phyloP scores from a whole-genome alignment of 2,329 filamentous ascomycete genomes.

The Pseudogymnoascus sp. region DNA sequence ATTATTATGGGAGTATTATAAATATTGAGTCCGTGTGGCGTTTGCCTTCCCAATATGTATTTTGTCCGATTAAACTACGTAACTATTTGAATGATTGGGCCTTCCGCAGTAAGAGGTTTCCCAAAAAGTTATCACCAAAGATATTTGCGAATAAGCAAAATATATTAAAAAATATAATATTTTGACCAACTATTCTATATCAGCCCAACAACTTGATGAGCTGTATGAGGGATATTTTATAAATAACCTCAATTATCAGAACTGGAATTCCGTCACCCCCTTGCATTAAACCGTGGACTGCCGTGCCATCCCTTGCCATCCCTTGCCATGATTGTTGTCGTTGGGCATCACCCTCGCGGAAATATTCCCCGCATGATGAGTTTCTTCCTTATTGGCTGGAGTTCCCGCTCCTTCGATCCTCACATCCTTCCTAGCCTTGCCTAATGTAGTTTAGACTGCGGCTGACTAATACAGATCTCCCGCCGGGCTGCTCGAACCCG shows the following conservation, averaged over 20 bases:
- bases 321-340: not conserved
- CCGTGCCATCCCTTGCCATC: not conserved
- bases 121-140: not conserved
- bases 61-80: not conserved
- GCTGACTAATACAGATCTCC: not conserved
- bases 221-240: not conserved
- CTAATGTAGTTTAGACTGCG: not conserved
- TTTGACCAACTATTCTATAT: not conserved
- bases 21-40: not conserved
- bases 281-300: not conserved
- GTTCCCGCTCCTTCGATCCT: not conserved
- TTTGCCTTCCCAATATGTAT: not conserved
- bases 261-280: not conserved
- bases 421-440: not conserved
- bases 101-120: no score
- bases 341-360: constrained; percentile 1
- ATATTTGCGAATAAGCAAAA: not conserved
- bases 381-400: not conserved
- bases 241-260: not conserved
- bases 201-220: not conserved
- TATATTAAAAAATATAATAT: not conserved
- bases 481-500: not conserved
- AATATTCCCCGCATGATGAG: not conserved
- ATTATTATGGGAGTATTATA: not conserved
- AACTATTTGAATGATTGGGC: not conserved